Conservation (phyloP, 306 rosid species). For the Sophora flavescens region DNA sequence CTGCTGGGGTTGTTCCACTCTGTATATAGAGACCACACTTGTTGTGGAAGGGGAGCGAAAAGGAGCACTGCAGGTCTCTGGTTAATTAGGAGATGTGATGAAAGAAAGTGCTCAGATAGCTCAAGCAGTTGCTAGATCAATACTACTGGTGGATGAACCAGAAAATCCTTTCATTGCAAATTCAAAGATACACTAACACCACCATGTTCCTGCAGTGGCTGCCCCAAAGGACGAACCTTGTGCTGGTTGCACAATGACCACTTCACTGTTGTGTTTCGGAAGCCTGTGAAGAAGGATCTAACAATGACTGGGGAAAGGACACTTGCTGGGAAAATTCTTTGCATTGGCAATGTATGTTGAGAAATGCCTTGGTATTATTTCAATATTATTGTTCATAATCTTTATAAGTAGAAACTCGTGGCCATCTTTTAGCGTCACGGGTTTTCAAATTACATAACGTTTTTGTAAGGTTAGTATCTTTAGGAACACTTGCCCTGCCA, state of each 20-base stretch:
- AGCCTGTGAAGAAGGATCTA: conserved; percentile 86
- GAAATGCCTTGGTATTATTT: neutral
- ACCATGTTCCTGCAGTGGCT: conserved; percentile 97
- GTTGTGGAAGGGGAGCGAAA: conserved; percentile 92
- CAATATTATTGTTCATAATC: conserved; percentile 30
- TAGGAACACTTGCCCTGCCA: no score
- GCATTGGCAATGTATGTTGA: conserved; percentile 94
- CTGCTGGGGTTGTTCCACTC: conserved; percentile 92
- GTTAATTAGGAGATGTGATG: conserved; percentile 99
- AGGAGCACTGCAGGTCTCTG: conserved; percentile 80
- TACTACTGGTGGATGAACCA: conserved; percentile 69
- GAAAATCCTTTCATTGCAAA: conserved; percentile 76
- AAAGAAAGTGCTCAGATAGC: conserved; percentile 99
- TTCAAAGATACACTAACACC: conserved; percentile 91
- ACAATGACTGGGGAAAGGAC: conserved; percentile 99
- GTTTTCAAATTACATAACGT: no score
- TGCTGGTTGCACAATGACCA: conserved; percentile 99
- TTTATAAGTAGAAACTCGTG: neutral
- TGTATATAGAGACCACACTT: conserved; percentile 86
- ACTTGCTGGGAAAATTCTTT: conserved; percentile 94
- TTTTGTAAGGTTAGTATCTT: no score
- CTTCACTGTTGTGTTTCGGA: conserved; percentile 90
- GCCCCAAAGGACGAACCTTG: conserved; percentile 99
- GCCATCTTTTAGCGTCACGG: no score
- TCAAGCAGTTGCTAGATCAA: conserved; percentile 79